Conservation (phyloP, 2,329 filamentous ascomycete genomes). For the Diaporthe vaccinii region DNA sequence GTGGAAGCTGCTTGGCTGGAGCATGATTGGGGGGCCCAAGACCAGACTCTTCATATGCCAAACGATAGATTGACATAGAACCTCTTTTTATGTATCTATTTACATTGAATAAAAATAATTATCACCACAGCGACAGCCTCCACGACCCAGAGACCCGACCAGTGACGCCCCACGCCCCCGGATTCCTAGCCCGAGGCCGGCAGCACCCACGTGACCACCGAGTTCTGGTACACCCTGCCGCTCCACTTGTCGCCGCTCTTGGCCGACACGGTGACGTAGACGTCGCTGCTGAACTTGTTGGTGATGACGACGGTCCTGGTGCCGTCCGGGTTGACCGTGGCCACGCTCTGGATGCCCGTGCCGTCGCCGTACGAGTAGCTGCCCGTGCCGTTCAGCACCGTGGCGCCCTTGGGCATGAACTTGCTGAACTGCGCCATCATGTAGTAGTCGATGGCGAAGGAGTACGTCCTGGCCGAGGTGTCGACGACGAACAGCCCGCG, state of each 20-base stretch:
- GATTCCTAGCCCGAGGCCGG: constrained; percentile 43
- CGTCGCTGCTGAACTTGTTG: constrained; percentile 60
- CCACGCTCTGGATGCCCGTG: constrained; percentile 59
- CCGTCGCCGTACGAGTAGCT: constrained; percentile 58
- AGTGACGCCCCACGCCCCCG: neutral
- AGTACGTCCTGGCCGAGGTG: constrained; percentile 57
- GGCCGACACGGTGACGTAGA: constrained; percentile 56
- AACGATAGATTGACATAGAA: neutral
- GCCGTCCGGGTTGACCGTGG: constrained; percentile 61
- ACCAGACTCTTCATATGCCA: neutral
- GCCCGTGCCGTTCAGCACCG: constrained; percentile 57
- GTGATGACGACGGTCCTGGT: constrained; percentile 60
- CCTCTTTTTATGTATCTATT: neutral
- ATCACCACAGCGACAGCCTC: neutral
- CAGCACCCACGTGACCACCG: constrained; percentile 57
- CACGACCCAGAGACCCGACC: neutral
- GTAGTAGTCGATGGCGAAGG: constrained; percentile 64
- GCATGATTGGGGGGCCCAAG: neutral
- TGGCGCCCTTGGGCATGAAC: constrained; percentile 61
- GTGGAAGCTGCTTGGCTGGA: neutral
- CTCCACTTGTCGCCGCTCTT: constrained; percentile 55
- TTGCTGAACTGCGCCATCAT: constrained; percentile 66
- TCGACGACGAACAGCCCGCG: constrained; percentile 70
- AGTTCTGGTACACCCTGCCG: constrained; percentile 51
- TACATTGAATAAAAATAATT: neutral